Base-by-base conservation (phyloP, 306 rosid genomes). In the Phaseolus lunatus region DNA sequence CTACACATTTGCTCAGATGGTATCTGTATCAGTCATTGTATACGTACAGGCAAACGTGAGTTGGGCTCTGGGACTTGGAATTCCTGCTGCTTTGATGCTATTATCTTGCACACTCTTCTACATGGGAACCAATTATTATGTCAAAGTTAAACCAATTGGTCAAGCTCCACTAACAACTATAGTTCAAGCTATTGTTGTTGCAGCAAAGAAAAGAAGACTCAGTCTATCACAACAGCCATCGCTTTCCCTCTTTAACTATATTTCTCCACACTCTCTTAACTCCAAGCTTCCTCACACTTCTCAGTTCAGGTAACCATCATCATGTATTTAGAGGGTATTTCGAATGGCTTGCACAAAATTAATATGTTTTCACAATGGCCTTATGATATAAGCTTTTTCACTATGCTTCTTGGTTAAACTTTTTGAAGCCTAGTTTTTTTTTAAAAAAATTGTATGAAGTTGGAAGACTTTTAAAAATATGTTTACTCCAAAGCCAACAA, bases 61-160 rank as follows among this genome's bases (percentile, higher is more conserved):
- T 72, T 94, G 98, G 97, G 87, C 95, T 26, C 1, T 90, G 2
- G 98, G 98, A 33, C 80, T 89, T 13, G 94, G 85, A 29, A 88
- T 94, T 67, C 98, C 98, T 33, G 93, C 97, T 8, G 77, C 80
- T 52, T 84, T 94, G 15, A 94, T 92, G 98, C 75, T 94, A 6
- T 6, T 85, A 2, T 83, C 98, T 22, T 84, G 88, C 54, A 35
- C 65, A 15, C 78, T 94, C 52, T 94, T 83, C 85, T 88, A 86
- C 67, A 5, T 68, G 44, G 98, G 97, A 58, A 74, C 84, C 50
- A 92, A 89, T 50, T 50, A 79, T 16, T 94, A 85, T 45, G 98
- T 92, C 14, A 92, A 90, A 83, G 90, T 92, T 75, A 78, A 87
- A 75, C 90, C 98, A 66, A 73, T 50, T 2, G 98, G 97, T 33